Conservation (phyloP, 352 stramenopile species). For the Globisporangium viniferum region DNA sequence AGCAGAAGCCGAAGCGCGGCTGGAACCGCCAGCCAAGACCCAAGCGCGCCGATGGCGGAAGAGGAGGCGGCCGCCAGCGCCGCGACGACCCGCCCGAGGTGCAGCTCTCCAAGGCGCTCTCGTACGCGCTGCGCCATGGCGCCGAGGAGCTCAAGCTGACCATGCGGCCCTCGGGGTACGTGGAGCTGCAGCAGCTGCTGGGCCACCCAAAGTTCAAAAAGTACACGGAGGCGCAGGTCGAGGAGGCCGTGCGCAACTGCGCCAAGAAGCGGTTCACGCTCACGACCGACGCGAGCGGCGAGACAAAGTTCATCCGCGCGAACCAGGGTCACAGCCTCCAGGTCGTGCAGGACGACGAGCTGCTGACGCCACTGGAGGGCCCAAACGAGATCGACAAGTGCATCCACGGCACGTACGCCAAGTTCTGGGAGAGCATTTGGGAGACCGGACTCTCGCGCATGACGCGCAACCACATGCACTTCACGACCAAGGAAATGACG, state of each 20-base stretch:
- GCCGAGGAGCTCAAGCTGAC: slow-evolving; percentile 60
- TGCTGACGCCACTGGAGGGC: slow-evolving; percentile 64
- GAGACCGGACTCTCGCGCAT: slow-evolving; percentile 65
- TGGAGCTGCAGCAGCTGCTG: slow-evolving; percentile 51
- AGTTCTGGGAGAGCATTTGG: slow-evolving; percentile 68
- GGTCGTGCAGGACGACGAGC: slow-evolving; percentile 62
- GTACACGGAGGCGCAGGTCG: slow-evolving; percentile 54
- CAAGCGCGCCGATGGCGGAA: background rate
- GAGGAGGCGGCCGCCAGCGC: slow-evolving; percentile 13
- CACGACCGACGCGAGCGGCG: slow-evolving; percentile 41
- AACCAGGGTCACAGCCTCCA: slow-evolving; percentile 80
- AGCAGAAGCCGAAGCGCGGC: background rate
- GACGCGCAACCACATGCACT: slow-evolving; percentile 86
- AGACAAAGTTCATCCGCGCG: slow-evolving; percentile 61
- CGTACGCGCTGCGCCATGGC: slow-evolving; percentile 74
- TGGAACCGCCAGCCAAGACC: background rate
- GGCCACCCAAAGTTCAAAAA: slow-evolving; percentile 45
- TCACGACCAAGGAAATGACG: slow-evolving; percentile 48
- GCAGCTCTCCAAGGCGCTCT: slow-evolving; percentile 72
- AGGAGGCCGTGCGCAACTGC: slow-evolving; percentile 62
- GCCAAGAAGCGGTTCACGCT: slow-evolving; percentile 77
- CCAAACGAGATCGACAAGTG: slow-evolving; percentile 39
- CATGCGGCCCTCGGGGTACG: slow-evolving; percentile 72
- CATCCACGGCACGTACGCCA: slow-evolving; percentile 77
- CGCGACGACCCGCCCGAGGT: slow-evolving; percentile 48